Evolutionary conservation across 2,329 filamentous ascomycete genomes (phyloP).

Genomic region (Colletotrichum kahawae): DNA sequence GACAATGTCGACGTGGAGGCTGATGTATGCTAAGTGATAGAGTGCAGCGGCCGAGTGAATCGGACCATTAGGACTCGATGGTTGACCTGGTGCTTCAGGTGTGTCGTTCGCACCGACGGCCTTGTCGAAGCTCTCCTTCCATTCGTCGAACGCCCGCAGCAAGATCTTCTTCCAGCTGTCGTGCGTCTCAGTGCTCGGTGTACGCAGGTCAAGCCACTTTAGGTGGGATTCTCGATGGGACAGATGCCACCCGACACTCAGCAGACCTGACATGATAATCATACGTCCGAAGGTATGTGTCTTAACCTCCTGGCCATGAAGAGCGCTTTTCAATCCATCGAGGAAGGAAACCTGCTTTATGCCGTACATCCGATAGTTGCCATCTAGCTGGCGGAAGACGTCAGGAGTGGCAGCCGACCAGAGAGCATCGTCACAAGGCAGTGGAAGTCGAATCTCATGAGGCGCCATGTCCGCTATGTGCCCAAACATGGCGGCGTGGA

Average conservation of each 20-base stretch:
- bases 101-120: constrained; percentile 53
- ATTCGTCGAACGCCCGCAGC: constrained; percentile 81
- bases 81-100: constrained; percentile 45
- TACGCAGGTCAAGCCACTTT: constrained; percentile 75
- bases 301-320: constrained; percentile 80
- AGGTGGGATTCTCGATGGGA: constrained; percentile 86
- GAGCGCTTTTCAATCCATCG: constrained; percentile 81
- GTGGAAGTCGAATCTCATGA: constrained; percentile 83
- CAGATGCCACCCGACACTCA: constrained; percentile 94
- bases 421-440: constrained; percentile 85
- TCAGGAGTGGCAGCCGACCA: constrained; percentile 84
- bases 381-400: constrained; percentile 78
- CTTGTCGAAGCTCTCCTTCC: constrained; percentile 83
- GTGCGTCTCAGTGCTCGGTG: constrained; percentile 61
- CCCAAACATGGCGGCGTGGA: constrained; percentile 91
- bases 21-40: constrained; percentile 88
- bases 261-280: constrained; percentile 86
- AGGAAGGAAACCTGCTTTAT: constrained; percentile 82
- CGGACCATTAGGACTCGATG: constrained; percentile 63
- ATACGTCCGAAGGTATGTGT: constrained; percentile 90
- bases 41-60: constrained; percentile 82
- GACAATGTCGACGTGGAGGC: constrained; percentile 85
- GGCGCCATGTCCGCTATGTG: constrained; percentile 90
- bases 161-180: constrained; percentile 82
- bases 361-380: constrained; percentile 77